Evolutionary conservation across 2,329 filamentous ascomycete genomes (phyloP).

Genomic region (Ophiostoma tasmaniense): DNA sequence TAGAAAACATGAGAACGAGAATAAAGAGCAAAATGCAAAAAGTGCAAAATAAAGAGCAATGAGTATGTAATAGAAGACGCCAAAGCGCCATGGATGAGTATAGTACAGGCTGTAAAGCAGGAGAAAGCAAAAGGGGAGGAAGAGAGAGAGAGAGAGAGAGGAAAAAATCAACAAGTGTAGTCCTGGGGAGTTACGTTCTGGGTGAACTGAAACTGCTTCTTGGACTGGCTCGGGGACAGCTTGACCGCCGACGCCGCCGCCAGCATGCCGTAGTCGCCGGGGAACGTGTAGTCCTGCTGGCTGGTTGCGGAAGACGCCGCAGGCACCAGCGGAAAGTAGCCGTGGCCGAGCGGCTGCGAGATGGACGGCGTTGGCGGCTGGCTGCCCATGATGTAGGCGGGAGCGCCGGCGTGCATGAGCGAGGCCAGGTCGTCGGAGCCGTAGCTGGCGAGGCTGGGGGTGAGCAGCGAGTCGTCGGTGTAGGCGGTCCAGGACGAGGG

Average conservation of each 20-base stretch:
- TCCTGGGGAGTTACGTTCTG: constrained; percentile 39
- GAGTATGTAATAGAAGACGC: neutral
- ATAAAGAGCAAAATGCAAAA: neutral
- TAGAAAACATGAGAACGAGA: neutral
- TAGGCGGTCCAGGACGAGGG: constrained; percentile 26
- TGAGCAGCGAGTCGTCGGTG: constrained; percentile 41
- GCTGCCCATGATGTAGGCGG: constrained; percentile 40
- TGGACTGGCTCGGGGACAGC: constrained; percentile 29
- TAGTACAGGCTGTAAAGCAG: neutral
- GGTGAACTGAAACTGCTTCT: constrained; percentile 38
- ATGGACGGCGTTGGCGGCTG: constrained; percentile 43
- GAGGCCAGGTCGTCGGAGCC: constrained; percentile 37
- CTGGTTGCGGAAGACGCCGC: too few species aligned
- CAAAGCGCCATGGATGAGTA: neutral
- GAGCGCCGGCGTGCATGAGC: constrained; percentile 28
- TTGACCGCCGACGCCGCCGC: neutral
- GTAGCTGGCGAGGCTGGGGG: constrained; percentile 38
- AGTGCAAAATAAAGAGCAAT: neutral
- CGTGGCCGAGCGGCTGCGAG: constrained; percentile 36
- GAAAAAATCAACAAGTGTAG: constrained; percentile 23
- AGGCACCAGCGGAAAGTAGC: constrained; percentile 31
- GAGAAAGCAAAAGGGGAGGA: neutral
- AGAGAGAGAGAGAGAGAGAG: neutral
- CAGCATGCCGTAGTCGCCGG: constrained; percentile 34
- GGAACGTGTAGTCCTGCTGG: constrained; percentile 41